Conservation (phyloP, 805 yeast species). For the Brettanomyces nanus region DNA sequence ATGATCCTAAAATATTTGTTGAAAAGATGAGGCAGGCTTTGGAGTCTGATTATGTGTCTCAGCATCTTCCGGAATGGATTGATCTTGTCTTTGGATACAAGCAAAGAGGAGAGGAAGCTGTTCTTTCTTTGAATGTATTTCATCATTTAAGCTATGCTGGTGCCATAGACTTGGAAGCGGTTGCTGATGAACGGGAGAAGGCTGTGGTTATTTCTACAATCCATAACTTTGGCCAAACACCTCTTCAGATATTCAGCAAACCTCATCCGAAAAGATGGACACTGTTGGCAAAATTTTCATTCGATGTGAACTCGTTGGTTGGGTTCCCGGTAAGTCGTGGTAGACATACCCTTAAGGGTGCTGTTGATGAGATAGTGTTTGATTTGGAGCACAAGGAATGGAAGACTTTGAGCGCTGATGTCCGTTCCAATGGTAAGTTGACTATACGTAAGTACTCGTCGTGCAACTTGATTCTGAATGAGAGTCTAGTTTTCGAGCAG, state of each 20-base stretch:
- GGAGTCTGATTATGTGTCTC: constrained; percentile 75
- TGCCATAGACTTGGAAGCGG: constrained; percentile 65
- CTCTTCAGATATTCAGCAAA: constrained; percentile 57
- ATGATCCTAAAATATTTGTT: constrained; percentile 67
- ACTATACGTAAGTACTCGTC: constrained; percentile 8
- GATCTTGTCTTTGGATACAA: constrained; percentile 77
- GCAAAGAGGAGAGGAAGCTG: constrained; percentile 67
- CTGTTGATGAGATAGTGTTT: constrained; percentile 11
- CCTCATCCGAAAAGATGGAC: constrained; percentile 52
- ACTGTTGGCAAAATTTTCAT: constrained; percentile 23
- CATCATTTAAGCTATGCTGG: constrained; percentile 83
- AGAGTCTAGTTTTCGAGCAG: constrained; percentile 30
- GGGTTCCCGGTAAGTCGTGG: constrained; percentile 30
- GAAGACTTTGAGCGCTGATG: constrained; percentile 33
- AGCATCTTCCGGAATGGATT: constrained; percentile 74
- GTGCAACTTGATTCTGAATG: constrained; percentile 28
- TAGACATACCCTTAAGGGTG: background rate
- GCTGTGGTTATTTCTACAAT: constrained; percentile 76
- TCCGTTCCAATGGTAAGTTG: constrained; percentile 4
- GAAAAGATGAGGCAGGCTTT: constrained; percentile 73
- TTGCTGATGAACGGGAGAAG: constrained; percentile 65
- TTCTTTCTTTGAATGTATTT: constrained; percentile 63
- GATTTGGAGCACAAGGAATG: constrained; percentile 36
- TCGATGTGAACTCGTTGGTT: constrained; percentile 25
- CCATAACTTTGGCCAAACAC: constrained; percentile 90